Evolutionary conservation across 2,329 filamentous ascomycete genomes (phyloP).

Genomic region (Immersiporthe knoxdaviesiana): DNA sequence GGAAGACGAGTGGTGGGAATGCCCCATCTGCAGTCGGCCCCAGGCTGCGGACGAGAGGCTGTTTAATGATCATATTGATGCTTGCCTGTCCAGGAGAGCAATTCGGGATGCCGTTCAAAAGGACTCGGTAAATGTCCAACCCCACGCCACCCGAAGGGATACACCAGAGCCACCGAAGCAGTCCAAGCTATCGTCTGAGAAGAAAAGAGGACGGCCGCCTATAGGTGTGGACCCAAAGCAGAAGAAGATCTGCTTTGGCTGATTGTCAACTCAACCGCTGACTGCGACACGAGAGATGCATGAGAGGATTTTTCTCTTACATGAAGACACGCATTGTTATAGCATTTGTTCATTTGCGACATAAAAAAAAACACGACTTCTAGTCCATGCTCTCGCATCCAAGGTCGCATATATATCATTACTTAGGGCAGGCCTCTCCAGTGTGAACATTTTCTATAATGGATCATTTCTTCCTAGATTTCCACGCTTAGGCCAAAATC

Average conservation of each 20-base stretch:
- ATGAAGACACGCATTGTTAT: not conserved
- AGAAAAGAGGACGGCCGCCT: slow-evolving; percentile 44
- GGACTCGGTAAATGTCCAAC: slow-evolving; percentile 38
- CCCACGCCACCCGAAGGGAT: slow-evolving; percentile 34
- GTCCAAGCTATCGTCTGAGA: slow-evolving; percentile 37
- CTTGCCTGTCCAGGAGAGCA: slow-evolving; percentile 82
- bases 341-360: not conserved
- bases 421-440: not conserved
- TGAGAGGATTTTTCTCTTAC: not conserved
- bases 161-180: slow-evolving; percentile 46
- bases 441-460: not conserved
- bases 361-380: not conserved
- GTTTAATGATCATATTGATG: slow-evolving; percentile 93
- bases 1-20: slow-evolving; percentile 70
- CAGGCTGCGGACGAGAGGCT: slow-evolving; percentile 73
- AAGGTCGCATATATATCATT: not conserved
- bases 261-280: slow-evolving; percentile 14
- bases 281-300: not conserved
- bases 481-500: not conserved
- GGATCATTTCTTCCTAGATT: not conserved
- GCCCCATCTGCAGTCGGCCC: slow-evolving; percentile 81
- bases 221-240: slow-evolving; percentile 48
- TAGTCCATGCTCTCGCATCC: not conserved
- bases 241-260: slow-evolving; percentile 58
- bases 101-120: slow-evolving; percentile 81